These are phyloP conservation scores for Letharia lupina DNA, from an alignment of 495 filamentous ascomycete species.

Conservation along the genomic window DNA sequence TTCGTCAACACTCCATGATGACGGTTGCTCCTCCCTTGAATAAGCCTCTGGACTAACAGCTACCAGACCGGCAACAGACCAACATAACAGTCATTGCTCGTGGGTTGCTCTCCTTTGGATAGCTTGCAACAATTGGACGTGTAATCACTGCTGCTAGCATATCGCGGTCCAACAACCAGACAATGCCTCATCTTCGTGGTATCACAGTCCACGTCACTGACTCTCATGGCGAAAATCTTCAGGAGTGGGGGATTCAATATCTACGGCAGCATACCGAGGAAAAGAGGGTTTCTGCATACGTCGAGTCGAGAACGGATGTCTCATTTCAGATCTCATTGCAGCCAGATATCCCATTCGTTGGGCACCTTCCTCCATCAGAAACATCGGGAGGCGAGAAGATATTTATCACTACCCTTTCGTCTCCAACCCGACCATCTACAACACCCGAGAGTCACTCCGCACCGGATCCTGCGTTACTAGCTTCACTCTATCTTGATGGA, in stretches of 20 bases:
- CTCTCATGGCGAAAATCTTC: slow-evolving; percentile 14
- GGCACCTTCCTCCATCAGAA: background rate
- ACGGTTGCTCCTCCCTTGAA: background rate
- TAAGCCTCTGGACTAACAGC: background rate
- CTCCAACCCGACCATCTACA: background rate
- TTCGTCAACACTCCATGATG: background rate
- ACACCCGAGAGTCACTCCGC: background rate
- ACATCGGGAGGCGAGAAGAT: background rate
- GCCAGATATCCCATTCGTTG: slow-evolving; percentile 23
- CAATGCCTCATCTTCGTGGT: slow-evolving; percentile 25
- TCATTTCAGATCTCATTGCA: slow-evolving; percentile 13
- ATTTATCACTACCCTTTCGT: background rate
- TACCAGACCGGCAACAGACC: background rate
- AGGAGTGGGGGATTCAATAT: slow-evolving; percentile 27
- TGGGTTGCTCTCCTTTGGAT: background rate
- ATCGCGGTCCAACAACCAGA: background rate
- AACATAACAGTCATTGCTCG: background rate
- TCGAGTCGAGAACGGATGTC: slow-evolving; percentile 22
- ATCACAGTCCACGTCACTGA: slow-evolving; percentile 25
- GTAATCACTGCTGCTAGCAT: background rate
- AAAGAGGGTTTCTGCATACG: slow-evolving; percentile 25
- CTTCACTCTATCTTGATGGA: slow-evolving; percentile 27
- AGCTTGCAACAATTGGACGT: background rate
- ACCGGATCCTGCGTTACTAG: slow-evolving; percentile 26
- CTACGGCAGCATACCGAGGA: slow-evolving; percentile 1